phyloP scores from a whole-genome alignment of 306 rosid species.

The Dalbergia cultrata region DNA sequence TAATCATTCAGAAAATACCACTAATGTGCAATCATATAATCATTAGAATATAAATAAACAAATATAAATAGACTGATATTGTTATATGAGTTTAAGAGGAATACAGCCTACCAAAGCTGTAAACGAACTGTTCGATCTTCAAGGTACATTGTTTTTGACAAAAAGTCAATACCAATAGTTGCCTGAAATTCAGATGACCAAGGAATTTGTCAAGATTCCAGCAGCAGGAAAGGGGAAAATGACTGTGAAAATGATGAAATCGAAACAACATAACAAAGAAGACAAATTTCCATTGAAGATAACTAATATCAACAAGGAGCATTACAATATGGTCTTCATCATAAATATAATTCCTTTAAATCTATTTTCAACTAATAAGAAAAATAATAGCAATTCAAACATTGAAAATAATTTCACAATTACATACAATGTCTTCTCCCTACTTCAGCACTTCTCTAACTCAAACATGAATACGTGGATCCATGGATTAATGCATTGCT shows the following conservation, averaged over 20 bases:
- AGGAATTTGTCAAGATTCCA: slow-evolving; percentile 33
- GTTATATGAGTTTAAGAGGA: slow-evolving; percentile 2
- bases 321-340: background rate
- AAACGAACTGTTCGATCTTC: slow-evolving; percentile 88
- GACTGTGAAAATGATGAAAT: background rate
- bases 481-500: background rate
- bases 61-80: background rate
- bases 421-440: slow-evolving; percentile 9
- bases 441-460: slow-evolving; percentile 15
- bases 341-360: background rate
- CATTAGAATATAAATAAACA: background rate
- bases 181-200: slow-evolving; percentile 60
- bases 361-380: background rate
- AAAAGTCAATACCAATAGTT: slow-evolving; percentile 84
- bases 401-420: slow-evolving; percentile 19
- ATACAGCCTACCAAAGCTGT: slow-evolving; percentile 77
- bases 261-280: background rate
- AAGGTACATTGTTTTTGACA: slow-evolving; percentile 88
- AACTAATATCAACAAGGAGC: slow-evolving; percentile 1
- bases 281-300: background rate
- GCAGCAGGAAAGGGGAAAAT: background rate
- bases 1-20: background rate
- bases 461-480: background rate
- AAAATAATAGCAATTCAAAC: background rate
- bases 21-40: background rate